Percentiles rank a stretch among this genome's conserved stretches.
These are phyloP conservation scores for Tubosaeta sp. DNA, from an alignment of 768 basidiomycete species.

Conservation along the genomic window DNA sequence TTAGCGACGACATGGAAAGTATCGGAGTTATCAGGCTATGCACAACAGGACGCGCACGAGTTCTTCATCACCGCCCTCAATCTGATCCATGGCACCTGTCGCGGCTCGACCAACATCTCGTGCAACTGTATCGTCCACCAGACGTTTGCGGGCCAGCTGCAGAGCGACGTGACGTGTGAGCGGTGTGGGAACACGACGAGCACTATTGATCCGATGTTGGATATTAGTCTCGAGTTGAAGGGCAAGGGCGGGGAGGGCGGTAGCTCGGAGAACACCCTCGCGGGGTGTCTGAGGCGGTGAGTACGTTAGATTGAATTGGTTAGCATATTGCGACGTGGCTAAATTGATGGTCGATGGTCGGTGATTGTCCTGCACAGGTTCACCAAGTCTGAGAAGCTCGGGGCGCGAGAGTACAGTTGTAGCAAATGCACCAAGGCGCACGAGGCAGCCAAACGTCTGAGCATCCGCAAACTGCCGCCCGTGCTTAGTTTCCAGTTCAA, in stretches of 20 bases:
- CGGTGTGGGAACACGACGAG: slow-evolving; percentile 74
- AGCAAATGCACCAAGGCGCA: slow-evolving; percentile 72
- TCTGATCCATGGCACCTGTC: slow-evolving; percentile 77
- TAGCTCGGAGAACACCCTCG: slow-evolving; percentile 62
- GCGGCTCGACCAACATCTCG: slow-evolving; percentile 68
- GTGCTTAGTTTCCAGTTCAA: slow-evolving; percentile 96
- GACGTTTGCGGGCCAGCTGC: slow-evolving; percentile 81
- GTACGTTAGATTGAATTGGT: slow-evolving; percentile 4
- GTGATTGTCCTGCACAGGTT: slow-evolving; percentile 45
- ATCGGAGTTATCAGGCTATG: slow-evolving; percentile 84
- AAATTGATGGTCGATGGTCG: background rate
- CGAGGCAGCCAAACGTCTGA: slow-evolving; percentile 82
- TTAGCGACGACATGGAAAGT: slow-evolving; percentile 79
- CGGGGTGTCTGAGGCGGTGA: slow-evolving; percentile 71
- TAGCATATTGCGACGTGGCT: background rate
- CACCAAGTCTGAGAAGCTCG: slow-evolving; percentile 82
- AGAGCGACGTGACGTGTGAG: slow-evolving; percentile 88
- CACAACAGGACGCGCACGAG: slow-evolving; percentile 93
- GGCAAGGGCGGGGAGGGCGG: slow-evolving; percentile 42
- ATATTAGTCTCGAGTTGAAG: slow-evolving; percentile 83
- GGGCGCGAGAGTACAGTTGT: slow-evolving; percentile 79
- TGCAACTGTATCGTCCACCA: slow-evolving; percentile 92
- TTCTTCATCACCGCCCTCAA: slow-evolving; percentile 82
- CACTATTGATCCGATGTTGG: slow-evolving; percentile 85
- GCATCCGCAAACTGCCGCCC: slow-evolving; percentile 79